Percentiles rank a stretch among this genome's conserved stretches.
phyloP scores from a whole-genome alignment of 345 rosid genomes.

The Cardamine occulta region DNA sequence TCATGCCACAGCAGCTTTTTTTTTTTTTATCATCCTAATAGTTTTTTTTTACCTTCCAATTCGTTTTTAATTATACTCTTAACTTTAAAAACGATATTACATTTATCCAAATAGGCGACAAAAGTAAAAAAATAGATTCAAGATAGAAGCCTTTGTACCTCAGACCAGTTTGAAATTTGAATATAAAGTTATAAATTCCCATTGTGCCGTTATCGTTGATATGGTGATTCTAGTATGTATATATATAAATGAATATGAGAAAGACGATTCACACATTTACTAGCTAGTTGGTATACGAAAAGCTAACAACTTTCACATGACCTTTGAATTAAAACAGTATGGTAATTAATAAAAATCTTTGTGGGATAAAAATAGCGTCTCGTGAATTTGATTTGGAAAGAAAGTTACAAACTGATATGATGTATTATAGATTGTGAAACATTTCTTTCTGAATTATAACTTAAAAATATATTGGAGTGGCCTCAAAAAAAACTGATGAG shows the following conservation, averaged over 20 bases:
- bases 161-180: constrained; percentile 22
- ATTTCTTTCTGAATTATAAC: background rate
- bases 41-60: background rate
- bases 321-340: background rate
- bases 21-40: constrained; percentile 49
- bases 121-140: constrained; percentile 15
- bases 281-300: background rate
- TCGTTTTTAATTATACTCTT: background rate
- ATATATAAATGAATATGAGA: background rate
- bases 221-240: background rate
- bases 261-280: background rate
- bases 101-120: constrained; percentile 21
- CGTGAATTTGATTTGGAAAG: background rate
- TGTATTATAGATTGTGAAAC: background rate
- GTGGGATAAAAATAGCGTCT: background rate
- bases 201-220: constrained; percentile 10
- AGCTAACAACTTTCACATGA: constrained; percentile 9
- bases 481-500: background rate
- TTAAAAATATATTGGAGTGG: background rate
- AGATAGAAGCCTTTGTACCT: constrained; percentile 24
- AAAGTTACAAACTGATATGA: background rate
- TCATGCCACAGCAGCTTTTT: constrained; percentile 43
- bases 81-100: background rate
- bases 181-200: constrained; percentile 23
- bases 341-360: background rate